Conservation (phyloP, 768 basidiomycete genomes). For the Dentipellis sp. region DNA sequence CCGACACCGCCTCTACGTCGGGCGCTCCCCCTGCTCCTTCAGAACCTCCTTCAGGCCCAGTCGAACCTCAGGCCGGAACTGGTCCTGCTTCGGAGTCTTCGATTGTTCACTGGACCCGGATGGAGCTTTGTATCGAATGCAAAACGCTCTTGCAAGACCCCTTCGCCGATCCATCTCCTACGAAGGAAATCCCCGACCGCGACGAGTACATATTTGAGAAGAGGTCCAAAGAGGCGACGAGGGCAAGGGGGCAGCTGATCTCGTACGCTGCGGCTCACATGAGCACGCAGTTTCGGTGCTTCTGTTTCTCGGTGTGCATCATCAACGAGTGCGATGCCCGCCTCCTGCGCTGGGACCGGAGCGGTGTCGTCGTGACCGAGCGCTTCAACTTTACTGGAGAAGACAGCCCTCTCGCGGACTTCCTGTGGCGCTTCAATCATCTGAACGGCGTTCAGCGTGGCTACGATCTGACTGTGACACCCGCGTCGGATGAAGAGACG, state of each 20-base stretch:
- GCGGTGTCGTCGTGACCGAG: background rate
- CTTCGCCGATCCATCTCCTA: background rate
- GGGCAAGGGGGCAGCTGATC: background rate
- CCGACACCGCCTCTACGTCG: background rate
- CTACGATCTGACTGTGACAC: background rate
- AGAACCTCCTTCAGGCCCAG: background rate
- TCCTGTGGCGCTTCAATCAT: background rate
- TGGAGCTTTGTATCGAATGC: background rate
- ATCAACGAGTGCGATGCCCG: background rate
- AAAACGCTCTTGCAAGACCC: background rate
- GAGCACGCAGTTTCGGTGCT: background rate
- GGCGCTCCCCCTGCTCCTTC: background rate
- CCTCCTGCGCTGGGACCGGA: conserved; percentile 3
- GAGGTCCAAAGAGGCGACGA: background rate
- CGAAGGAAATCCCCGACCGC: background rate
- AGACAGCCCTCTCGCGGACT: background rate
- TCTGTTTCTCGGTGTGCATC: background rate
- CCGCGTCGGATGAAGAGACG: background rate
- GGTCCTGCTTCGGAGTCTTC: background rate
- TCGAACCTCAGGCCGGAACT: background rate
- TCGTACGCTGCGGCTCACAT: background rate
- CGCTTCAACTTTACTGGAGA: background rate
- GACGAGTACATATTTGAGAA: background rate
- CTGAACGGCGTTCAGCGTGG: background rate
- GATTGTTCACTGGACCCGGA: background rate